A percentile compares a stretch with the other conserved stretches of the same genome.
Evolutionary conservation across 129 eudicot genomes (phyloP).

Genomic region (Artemisia tridentata): DNA sequence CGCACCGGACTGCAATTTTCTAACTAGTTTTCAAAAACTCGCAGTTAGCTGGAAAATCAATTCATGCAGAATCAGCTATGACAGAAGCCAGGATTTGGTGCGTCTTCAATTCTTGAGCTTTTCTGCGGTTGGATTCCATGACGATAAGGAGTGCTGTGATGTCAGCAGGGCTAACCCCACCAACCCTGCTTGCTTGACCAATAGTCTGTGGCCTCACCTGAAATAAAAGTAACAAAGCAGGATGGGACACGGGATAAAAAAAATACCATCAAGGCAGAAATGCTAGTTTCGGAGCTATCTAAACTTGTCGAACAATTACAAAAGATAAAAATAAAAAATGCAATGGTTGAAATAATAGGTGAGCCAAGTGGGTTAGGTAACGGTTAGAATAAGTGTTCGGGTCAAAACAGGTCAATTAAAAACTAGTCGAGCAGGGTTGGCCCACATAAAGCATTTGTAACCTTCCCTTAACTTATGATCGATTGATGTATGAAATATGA

Average conservation of each 20-base stretch:
- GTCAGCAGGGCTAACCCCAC: slow-evolving; percentile 97
- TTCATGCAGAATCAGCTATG: slow-evolving; percentile 26
- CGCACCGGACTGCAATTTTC: too few relatives aligned
- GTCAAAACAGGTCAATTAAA: not conserved
- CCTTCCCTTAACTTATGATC: not conserved
- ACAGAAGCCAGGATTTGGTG: slow-evolving; percentile 44
- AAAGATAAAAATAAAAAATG: too few relatives aligned
- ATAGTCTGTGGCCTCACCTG: slow-evolving; percentile 92
- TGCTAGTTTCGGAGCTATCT: not conserved
- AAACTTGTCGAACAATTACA: not conserved
- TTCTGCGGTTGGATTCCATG: slow-evolving; percentile 73
- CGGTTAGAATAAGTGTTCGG: not conserved
- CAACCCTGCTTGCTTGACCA: slow-evolving; percentile 97
- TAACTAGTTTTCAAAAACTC: not conserved
- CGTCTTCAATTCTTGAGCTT: slow-evolving; percentile 45
- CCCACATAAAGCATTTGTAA: not conserved
- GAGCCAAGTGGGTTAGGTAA: not conserved
- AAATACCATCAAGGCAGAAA: not conserved
- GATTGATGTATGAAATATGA: too few relatives aligned
- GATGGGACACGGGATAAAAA: not conserved
- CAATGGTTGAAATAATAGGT: too few relatives aligned
- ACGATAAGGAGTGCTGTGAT: slow-evolving; percentile 85
- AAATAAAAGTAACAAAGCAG: slow-evolving; percentile 2
- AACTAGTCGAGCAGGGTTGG: not conserved
- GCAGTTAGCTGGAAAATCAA: not conserved